phyloP scores from a whole-genome alignment of 148 eudicot genomes.

The Vaccinium corymbosum region DNA sequence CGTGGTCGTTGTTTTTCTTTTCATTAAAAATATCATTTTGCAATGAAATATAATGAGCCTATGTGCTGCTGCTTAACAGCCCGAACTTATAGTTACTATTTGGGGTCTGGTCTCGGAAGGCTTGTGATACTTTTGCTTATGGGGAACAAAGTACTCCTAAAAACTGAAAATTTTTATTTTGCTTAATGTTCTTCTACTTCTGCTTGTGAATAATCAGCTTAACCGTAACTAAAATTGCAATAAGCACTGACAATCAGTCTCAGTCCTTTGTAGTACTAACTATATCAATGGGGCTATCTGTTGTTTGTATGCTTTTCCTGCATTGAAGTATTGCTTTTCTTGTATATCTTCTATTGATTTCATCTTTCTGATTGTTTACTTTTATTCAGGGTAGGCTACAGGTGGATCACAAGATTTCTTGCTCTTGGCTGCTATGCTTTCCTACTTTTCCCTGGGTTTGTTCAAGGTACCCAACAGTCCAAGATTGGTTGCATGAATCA shows the following conservation, averaged over 20 bases:
- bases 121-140: background rate
- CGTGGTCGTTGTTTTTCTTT: background rate
- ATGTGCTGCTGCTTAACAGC: background rate
- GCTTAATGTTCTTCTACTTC: background rate
- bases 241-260: background rate
- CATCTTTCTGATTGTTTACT: conserved; percentile 27
- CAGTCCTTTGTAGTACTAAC: background rate
- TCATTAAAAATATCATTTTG: background rate
- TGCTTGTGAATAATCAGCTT: background rate
- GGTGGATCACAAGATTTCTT: conserved; percentile 55
- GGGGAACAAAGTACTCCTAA: background rate
- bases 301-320: background rate
- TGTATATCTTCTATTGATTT: background rate
- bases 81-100: background rate
- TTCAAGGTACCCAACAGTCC: conserved; percentile 49
- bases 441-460: conserved; percentile 61
- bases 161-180: background rate
- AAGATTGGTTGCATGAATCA: background rate
- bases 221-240: background rate
- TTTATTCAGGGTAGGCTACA: conserved; percentile 71
- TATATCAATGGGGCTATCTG: background rate
- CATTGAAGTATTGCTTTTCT: background rate
- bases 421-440: conserved; percentile 58
- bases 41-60: background rate
- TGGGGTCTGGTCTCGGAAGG: background rate